These are phyloP conservation scores for Eimeria tenella DNA, from an alignment of 169 alveolate species.

Conservation along the genomic window DNA sequence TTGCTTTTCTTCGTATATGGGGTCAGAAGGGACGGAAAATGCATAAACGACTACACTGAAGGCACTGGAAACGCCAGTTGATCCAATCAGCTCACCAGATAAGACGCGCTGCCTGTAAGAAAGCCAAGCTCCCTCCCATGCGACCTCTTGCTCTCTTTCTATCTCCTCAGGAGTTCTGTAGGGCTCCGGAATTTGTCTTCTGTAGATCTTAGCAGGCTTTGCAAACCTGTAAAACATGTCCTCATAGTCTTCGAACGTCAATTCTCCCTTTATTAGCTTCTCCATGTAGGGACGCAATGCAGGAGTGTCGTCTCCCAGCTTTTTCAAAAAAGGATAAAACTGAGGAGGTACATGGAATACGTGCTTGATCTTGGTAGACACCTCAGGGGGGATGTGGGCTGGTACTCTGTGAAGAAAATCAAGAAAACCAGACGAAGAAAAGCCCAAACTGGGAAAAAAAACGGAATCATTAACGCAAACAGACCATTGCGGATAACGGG, in stretches of 20 bases:
- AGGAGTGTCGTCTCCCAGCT: conserved; percentile 93
- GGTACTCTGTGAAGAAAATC: conserved; percentile 72
- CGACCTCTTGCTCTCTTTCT: conserved; percentile 82
- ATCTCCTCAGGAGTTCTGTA: conserved; percentile 90
- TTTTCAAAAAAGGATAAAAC: conserved; percentile 92
- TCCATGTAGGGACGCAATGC: conserved; percentile 91
- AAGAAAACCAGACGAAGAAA: not conserved
- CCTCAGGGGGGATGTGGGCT: conserved; percentile 82
- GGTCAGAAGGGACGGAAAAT: not conserved
- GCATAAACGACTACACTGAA: not conserved
- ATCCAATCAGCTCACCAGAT: conserved; percentile 75
- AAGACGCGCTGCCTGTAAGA: conserved; percentile 90
- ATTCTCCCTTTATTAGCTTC: conserved; percentile 88
- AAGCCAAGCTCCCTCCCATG: conserved; percentile 92
- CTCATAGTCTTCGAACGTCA: conserved; percentile 92
- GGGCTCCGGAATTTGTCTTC: conserved; percentile 92
- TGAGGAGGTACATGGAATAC: conserved; percentile 92
- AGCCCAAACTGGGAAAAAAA: not conserved
- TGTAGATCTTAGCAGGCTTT: conserved; percentile 91
- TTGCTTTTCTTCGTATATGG: not conserved
- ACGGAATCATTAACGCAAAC: too few species aligned
- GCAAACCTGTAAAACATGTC: conserved; percentile 94
- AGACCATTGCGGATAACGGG: too few species aligned
- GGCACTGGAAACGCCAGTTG: not conserved
- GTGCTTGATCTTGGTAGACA: conserved; percentile 40